Evolutionary conservation across 2,329 filamentous ascomycete species (phyloP).

Genomic region (Corinectria fuckeliana): DNA sequence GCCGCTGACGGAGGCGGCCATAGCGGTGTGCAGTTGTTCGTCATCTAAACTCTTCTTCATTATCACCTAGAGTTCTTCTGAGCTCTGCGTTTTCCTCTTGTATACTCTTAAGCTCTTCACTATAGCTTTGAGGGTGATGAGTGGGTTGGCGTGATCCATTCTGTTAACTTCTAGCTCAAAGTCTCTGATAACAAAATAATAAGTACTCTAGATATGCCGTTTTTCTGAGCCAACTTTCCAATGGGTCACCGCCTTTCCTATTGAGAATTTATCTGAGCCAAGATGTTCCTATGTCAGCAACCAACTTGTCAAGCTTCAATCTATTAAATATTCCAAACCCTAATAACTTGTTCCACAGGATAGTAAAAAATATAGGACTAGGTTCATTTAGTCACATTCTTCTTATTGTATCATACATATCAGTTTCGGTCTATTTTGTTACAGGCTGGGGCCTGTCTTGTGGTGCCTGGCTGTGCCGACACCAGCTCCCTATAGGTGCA

Average conservation of each 20-base stretch:
- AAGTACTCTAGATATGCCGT: background rate
- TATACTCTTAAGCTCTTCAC: background rate
- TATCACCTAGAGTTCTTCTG: background rate
- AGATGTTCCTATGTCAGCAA: conserved; percentile 5
- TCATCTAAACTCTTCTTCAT: background rate
- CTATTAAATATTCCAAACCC: conserved; percentile 3
- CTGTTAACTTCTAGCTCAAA: background rate
- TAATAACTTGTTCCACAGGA: conserved; percentile 2
- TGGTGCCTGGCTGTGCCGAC: background rate
- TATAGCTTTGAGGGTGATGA: background rate
- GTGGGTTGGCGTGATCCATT: background rate
- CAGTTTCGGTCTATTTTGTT: background rate
- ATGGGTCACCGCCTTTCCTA: no score
- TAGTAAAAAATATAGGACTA: conserved; percentile 9
- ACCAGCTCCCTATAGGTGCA: background rate
- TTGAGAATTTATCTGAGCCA: no score
- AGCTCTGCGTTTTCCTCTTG: background rate
- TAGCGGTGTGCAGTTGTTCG: no score
- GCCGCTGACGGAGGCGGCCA: no score
- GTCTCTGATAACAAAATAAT: background rate
- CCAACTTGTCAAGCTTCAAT: conserved; percentile 2
- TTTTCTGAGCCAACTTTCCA: no score
- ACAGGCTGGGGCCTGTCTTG: background rate
- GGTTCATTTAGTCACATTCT: background rate
- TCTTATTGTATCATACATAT: background rate